Conservation (phyloP, 176 grass and related monocot genomes). For the Tuctoria greenei region DNA sequence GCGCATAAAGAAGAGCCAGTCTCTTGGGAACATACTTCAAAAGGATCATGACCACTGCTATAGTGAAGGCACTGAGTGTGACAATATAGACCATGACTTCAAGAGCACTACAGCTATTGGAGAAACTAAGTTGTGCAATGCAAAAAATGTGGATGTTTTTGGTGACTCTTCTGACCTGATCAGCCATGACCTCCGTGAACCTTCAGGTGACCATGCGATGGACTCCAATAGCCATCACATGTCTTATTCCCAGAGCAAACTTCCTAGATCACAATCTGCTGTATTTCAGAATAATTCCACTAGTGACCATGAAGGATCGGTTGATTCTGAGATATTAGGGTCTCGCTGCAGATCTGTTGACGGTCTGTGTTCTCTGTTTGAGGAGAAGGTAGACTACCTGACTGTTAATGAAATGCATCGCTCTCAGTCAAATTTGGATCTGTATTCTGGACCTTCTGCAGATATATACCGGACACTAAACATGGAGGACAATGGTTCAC, state of each 20-base stretch:
- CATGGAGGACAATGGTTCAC: slow-evolving; percentile 29
- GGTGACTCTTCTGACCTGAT: slow-evolving; percentile 36
- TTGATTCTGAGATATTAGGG: slow-evolving; percentile 31
- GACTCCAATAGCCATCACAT: slow-evolving; percentile 31
- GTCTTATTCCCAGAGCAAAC: slow-evolving; percentile 36
- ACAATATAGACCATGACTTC: slow-evolving; percentile 26
- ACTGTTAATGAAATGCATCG: slow-evolving; percentile 30
- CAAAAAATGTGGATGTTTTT: slow-evolving; percentile 22
- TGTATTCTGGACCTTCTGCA: slow-evolving; percentile 31
- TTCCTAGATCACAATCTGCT: slow-evolving; percentile 60
- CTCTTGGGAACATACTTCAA: slow-evolving; percentile 57
- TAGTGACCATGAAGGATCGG: slow-evolving; percentile 35
- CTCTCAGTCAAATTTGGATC: slow-evolving; percentile 38
- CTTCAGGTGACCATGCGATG: slow-evolving; percentile 43
- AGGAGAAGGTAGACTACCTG: slow-evolving; percentile 39
- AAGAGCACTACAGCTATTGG: slow-evolving; percentile 28
- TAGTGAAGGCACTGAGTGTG: slow-evolving; percentile 36
- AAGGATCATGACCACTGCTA: slow-evolving; percentile 36
- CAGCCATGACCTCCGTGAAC: slow-evolving; percentile 40
- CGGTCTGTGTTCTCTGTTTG: slow-evolving; percentile 40
- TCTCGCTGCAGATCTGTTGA: slow-evolving; percentile 51
- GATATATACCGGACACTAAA: slow-evolving; percentile 18
- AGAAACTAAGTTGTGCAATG: slow-evolving; percentile 22
- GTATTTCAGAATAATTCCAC: slow-evolving; percentile 39
- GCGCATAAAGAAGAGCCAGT: slow-evolving; percentile 56